phyloP scores from a whole-genome alignment of 495 filamentous ascomycete species.

The Aspergillus wentii region DNA sequence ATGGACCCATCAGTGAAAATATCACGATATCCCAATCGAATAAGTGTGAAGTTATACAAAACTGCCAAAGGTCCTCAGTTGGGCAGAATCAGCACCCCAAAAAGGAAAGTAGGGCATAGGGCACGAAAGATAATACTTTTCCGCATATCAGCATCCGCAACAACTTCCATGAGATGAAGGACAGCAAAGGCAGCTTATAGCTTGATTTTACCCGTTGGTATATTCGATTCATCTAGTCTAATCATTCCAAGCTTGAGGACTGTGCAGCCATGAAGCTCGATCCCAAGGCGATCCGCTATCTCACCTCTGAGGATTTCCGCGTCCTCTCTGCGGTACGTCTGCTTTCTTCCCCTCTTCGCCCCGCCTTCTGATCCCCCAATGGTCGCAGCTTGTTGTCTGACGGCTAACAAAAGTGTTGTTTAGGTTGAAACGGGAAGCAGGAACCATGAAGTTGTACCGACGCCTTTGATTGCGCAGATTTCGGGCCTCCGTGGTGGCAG shows the following conservation, averaged over 20 bases:
- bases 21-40: too few species aligned
- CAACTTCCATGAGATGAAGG: slow-evolving; percentile 11
- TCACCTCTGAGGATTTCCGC: slow-evolving; percentile 88
- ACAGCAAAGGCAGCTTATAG: slow-evolving; percentile 2
- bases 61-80: too few species aligned
- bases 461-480: slow-evolving; percentile 77
- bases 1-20: too few species aligned
- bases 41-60: too few species aligned
- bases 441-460: slow-evolving; percentile 96
- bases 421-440: slow-evolving; percentile 90
- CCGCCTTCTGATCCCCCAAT: slow-evolving; percentile 17
- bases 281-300: slow-evolving; percentile 83
- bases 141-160: slow-evolving; percentile 11
- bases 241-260: too few species aligned
- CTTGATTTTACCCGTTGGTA: not conserved
- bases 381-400: slow-evolving; percentile 11
- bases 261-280: slow-evolving; percentile 78
- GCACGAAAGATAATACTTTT: slow-evolving; percentile 33
- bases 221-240: not conserved
- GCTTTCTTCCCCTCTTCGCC: slow-evolving; percentile 11
- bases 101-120: slow-evolving; percentile 42
- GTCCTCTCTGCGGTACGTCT: slow-evolving; percentile 81
- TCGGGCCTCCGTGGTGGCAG: slow-evolving; percentile 76
- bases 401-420: slow-evolving; percentile 25
- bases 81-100: too few species aligned